Evolutionary conservation across 306 rosid species (phyloP), one percentile per base, ranked within the genome.

Genomic region (Pueraria montana): DNA sequence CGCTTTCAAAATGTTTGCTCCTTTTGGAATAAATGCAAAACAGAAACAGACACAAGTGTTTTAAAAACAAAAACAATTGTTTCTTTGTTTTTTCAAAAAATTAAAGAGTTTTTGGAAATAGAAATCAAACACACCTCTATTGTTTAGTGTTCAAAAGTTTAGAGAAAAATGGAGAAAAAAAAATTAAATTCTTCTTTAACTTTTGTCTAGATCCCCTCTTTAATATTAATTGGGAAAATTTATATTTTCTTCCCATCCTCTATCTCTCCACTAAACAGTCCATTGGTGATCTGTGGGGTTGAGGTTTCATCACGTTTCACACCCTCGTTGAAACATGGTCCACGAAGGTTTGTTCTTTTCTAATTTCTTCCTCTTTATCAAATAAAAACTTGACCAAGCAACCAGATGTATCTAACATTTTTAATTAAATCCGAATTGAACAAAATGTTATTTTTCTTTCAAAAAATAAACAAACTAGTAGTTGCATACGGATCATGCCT

Each of bases 261-360:
- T 56, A 6, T 66, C 16, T 5, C 13, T 38, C 30, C 26, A 66
- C 26, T 36, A n/a, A 38, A 40, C n/a, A 67, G 4, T 10, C 9
- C 50, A 10, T 10, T 18, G 46, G n/a, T 79, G 38, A 43, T 32
- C 9, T 21, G 83, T 78, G 73, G 76, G 58, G 69, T 23, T 68
- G 77, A 68, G 16, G 8, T 36, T 34, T 64, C 23, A 46, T 42
- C 21, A 24, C 8, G 10, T 23, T 76, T 30, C 8, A 11, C 63
- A 34, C 74, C n/a, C 11, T 50, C 18, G 12, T 65, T 34, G 36
- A 24, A 67, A 36, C 40, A 53, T 67, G 14, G 46, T 56, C 71
- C 58, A 56, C 67, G 7, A 56, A 40, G 10, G 20, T 79, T 36
- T 56, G 49, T 70, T 70, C 46, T 80, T 38, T 67, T 55, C 68